Percentiles rank a stretch among this genome's conserved stretches.
Evolutionary conservation across 2,329 filamentous ascomycete species (phyloP).

Genomic region (Xylaria arbuscula): DNA sequence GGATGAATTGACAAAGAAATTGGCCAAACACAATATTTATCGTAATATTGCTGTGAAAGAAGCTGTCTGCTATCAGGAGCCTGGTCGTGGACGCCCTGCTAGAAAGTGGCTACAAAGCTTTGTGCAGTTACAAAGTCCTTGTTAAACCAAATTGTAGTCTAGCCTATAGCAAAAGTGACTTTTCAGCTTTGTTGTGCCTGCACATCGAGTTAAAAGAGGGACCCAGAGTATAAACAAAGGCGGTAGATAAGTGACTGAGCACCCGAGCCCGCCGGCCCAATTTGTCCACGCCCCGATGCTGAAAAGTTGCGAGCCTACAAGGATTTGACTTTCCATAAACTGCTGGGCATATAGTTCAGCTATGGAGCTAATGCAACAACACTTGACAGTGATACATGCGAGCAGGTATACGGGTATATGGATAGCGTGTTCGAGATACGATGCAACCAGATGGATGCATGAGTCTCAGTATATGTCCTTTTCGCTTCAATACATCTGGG

Average conservation of each 20-base stretch:
- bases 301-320: neutral
- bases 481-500: slow-evolving; percentile 18
- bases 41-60: neutral
- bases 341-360: neutral
- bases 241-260: neutral
- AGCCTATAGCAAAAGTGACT: neutral
- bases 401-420: neutral
- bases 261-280: neutral
- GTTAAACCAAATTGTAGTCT: neutral
- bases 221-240: neutral
- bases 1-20: neutral
- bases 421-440: neutral
- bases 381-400: slow-evolving; percentile 2
- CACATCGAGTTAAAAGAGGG: neutral
- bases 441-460: neutral
- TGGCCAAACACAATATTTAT: neutral
- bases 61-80: neutral
- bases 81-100: no score
- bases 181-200: neutral
- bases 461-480: neutral
- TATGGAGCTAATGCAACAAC: slow-evolving; percentile 15
- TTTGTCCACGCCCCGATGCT: neutral
- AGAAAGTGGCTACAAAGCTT: no score
- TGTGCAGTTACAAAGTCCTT: neutral
- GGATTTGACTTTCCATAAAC: neutral